Evolutionary conservation across 2,329 filamentous ascomycete species (phyloP).

Genomic region (Lecanicillium sp.): DNA sequence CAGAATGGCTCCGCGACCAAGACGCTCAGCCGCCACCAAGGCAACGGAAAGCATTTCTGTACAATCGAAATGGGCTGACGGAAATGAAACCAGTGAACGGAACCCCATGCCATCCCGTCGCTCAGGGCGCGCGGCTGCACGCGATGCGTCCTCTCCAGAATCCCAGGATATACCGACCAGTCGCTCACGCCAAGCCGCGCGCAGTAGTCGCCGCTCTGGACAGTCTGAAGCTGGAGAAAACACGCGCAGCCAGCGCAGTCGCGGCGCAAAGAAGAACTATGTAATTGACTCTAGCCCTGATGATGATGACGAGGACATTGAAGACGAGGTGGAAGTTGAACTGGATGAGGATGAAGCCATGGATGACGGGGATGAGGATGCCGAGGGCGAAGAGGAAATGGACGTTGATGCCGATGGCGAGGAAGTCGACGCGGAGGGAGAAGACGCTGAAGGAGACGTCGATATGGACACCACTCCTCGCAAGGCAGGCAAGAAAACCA

Average conservation of each 20-base stretch:
- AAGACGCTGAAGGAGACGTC: constrained; percentile 33
- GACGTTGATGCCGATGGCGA: constrained; percentile 29
- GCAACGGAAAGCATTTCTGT: constrained; percentile 34
- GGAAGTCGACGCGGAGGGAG: constrained; percentile 30
- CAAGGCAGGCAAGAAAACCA: constrained; percentile 24
- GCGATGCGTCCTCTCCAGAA: constrained; percentile 40
- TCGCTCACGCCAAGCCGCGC: constrained; percentile 31
- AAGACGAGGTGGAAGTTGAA: constrained; percentile 24
- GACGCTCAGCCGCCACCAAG: constrained; percentile 33
- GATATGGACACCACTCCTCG: constrained; percentile 32
- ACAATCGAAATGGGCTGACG: constrained; percentile 32
- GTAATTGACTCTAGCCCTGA: constrained; percentile 47
- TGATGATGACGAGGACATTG: constrained; percentile 34
- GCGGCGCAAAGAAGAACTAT: constrained; percentile 50
- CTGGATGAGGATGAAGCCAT: constrained; percentile 32
- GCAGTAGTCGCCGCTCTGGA: constrained; percentile 30
- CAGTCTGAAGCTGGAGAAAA: constrained; percentile 38
- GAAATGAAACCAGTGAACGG: constrained; percentile 19
- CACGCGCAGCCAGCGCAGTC: constrained; percentile 41
- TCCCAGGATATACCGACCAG: constrained; percentile 24
- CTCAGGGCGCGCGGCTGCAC: constrained; percentile 36
- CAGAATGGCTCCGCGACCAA: constrained; percentile 40
- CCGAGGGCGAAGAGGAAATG: constrained; percentile 24
- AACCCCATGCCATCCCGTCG: constrained; percentile 45
- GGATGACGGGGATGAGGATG: constrained; percentile 26